phyloP scores from a whole-genome alignment of 2,329 filamentous ascomycete genomes.

The Aspergillus latus region DNA sequence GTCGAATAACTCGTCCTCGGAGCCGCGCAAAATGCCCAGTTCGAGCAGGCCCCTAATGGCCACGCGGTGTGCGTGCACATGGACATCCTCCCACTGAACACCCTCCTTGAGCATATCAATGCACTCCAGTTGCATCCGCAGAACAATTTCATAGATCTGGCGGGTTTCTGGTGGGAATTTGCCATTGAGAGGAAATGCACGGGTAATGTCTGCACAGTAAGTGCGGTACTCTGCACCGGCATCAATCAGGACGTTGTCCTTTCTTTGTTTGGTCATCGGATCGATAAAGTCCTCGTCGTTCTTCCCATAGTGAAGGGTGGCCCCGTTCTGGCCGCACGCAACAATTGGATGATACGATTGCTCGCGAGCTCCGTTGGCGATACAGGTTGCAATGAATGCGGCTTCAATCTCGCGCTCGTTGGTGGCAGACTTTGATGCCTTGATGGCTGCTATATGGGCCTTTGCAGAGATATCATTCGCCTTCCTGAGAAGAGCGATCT shows the following conservation, averaged over 20 bases:
- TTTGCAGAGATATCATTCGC: conserved; percentile 77
- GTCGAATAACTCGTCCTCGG: conserved; percentile 70
- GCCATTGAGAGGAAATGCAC: conserved; percentile 77
- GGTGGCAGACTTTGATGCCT: conserved; percentile 59
- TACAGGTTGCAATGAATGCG: conserved; percentile 70
- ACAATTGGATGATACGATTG: conserved; percentile 91
- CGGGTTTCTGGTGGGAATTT: conserved; percentile 67
- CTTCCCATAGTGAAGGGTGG: conserved; percentile 79
- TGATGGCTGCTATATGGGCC: conserved; percentile 73
- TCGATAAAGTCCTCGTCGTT: conserved; percentile 73
- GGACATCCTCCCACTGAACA: conserved; percentile 68
- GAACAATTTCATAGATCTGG: conserved; percentile 74
- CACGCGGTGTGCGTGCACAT: conserved; percentile 69
- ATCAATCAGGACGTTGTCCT: conserved; percentile 78
- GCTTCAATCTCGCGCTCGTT: conserved; percentile 86
- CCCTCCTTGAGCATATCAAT: conserved; percentile 69
- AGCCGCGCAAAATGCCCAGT: conserved; percentile 69
- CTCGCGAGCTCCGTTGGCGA: conserved; percentile 67
- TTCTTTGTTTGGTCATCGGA: conserved; percentile 36
- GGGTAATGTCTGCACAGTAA: conserved; percentile 88
- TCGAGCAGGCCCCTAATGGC: conserved; percentile 69
- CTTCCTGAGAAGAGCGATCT: conserved; percentile 75
- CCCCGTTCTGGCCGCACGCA: conserved; percentile 76
- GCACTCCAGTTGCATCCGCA: conserved; percentile 76
- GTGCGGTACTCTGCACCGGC: conserved; percentile 81